Percentiles rank a stretch among this genome's conserved stretches.
Conservation (phyloP, 2,329 filamentous ascomycete species). For the Rhynchosporium secalis region DNA sequence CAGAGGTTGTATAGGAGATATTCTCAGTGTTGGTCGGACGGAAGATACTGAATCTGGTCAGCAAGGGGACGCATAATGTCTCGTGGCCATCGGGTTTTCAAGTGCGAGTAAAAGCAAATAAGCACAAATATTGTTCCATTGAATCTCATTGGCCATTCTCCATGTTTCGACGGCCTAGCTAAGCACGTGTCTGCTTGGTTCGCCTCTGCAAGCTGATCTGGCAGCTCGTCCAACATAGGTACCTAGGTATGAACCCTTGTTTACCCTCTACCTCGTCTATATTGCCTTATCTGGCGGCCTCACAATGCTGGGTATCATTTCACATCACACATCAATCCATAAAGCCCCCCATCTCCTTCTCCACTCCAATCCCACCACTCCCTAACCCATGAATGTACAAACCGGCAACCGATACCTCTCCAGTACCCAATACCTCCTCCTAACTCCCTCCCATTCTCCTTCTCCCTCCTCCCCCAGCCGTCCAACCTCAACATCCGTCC, state of each 20-base stretch:
- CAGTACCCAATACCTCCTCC: slow-evolving; percentile 86
- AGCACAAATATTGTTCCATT: no score
- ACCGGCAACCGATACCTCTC: slow-evolving; percentile 73
- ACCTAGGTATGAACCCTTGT: neutral
- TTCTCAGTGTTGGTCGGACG: neutral
- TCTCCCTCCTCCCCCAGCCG: slow-evolving; percentile 63
- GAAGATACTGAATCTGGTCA: no score
- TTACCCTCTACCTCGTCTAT: neutral
- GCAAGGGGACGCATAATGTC: no score
- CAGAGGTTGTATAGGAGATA: neutral
- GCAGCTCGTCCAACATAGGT: neutral
- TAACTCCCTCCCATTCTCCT: slow-evolving; percentile 85
- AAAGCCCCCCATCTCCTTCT: neutral
- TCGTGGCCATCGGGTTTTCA: no score
- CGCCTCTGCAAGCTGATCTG: no score
- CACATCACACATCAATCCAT: neutral
- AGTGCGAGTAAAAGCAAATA: no score
- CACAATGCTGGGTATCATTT: slow-evolving; percentile 24
- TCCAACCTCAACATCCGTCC: slow-evolving; percentile 75
- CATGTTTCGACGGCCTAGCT: no score
- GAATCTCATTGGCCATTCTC: no score
- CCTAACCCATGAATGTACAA: slow-evolving; percentile 63
- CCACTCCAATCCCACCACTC: neutral
- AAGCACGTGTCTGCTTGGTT: no score
- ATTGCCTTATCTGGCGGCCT: slow-evolving; percentile 6